Evolutionary conservation across 305 asterid genomes (phyloP).

Genomic region (Caryopteris hybrid): DNA sequence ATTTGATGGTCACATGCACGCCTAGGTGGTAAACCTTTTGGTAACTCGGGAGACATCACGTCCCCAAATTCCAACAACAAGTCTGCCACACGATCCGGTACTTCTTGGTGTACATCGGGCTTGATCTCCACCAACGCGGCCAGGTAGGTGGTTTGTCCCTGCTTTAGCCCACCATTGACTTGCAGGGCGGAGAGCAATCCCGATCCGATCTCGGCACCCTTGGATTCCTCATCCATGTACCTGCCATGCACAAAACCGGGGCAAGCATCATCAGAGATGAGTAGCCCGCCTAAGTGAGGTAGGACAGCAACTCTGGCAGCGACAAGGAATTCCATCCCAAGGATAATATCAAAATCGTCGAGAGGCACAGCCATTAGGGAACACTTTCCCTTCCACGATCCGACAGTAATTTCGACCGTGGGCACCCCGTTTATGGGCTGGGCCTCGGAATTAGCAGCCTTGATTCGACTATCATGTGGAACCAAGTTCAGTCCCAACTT

Average conservation of each 20-base stretch:
- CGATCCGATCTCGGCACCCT: not conserved
- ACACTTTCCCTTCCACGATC: not conserved
- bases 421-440: not conserved
- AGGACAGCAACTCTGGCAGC: no score
- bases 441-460: not conserved
- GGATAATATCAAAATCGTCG: no score
- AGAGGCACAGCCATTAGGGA: not conserved
- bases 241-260: not conserved
- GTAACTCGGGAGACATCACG: not conserved
- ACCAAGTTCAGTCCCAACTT: not conserved
- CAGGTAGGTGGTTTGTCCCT: not conserved
- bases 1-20: not conserved
- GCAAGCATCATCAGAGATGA: not conserved
- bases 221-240: not conserved
- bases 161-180: not conserved
- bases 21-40: not conserved
- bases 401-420: no score
- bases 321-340: no score
- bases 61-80: not conserved
- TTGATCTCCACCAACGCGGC: not conserved
- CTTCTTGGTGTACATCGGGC: not conserved
- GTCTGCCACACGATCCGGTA: not conserved
- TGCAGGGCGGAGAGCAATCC: not conserved
- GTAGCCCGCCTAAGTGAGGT: no score
- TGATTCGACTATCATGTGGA: not conserved